A percentile compares a stretch with the other conserved stretches of the same genome.
These are phyloP conservation scores for Pyrenochaeta sp. DNA, from an alignment of 2,329 filamentous ascomycete species.

Conservation along the genomic window DNA sequence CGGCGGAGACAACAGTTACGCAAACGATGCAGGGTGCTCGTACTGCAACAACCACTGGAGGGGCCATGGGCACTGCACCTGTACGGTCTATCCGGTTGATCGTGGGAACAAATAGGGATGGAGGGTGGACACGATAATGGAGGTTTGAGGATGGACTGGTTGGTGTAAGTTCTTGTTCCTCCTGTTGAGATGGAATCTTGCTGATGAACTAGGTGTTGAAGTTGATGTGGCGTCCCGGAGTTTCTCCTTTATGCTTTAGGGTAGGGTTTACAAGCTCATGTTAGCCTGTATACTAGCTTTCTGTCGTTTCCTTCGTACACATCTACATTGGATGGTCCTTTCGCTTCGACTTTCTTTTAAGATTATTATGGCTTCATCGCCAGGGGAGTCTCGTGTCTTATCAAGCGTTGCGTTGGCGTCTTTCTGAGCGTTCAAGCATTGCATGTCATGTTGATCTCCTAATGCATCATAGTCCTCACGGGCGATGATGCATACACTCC, in stretches of 20 bases:
- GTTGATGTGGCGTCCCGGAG: not conserved
- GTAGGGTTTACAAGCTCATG: too few relatives aligned
- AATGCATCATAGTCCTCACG: not conserved
- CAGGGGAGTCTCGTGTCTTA: not conserved
- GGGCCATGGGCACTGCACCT: not conserved
- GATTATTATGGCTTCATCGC: not conserved
- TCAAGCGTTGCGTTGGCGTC: not conserved
- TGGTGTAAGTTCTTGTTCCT: not conserved
- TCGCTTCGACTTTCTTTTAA: not conserved
- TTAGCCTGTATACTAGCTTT: not conserved
- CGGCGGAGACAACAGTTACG: slow-evolving; percentile 2
- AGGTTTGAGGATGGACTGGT: not conserved
- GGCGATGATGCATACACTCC: not conserved
- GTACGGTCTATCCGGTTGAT: not conserved
- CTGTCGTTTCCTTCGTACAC: not conserved
- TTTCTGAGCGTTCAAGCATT: not conserved
- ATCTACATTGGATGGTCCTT: not conserved
- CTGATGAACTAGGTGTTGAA: too few relatives aligned
- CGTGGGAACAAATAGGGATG: not conserved
- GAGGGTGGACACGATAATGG: not conserved
- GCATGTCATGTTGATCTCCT: not conserved
- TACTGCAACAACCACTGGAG: slow-evolving; percentile 3
- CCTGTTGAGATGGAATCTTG: too few relatives aligned
- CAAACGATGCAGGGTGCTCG: not conserved
- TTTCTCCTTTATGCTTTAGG: too few relatives aligned